Conservation (phyloP, 2,329 filamentous ascomycete species). For the Penicillium frequentans region DNA sequence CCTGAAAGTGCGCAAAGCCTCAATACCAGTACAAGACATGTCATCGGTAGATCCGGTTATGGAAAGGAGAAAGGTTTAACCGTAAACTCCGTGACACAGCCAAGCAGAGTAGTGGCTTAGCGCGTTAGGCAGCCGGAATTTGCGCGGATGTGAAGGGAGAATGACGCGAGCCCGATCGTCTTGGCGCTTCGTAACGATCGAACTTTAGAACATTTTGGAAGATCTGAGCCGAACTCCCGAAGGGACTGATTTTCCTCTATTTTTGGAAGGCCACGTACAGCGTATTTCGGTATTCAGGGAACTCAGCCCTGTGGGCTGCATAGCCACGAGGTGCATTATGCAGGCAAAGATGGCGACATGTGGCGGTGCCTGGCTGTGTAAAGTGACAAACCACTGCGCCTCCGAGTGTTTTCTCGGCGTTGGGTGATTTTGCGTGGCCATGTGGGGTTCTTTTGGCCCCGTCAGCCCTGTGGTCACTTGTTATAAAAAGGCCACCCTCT, state of each 20-base stretch:
- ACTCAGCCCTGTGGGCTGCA: neutral
- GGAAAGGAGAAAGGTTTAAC: neutral
- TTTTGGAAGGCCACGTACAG: neutral
- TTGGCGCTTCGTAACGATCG: neutral
- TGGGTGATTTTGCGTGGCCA: conserved; percentile 12
- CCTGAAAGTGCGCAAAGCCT: neutral
- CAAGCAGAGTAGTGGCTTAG: conserved; percentile 5
- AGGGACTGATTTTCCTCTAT: neutral
- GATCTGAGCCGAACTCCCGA: neutral
- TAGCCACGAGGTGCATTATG: neutral
- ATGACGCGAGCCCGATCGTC: neutral
- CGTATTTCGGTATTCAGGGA: neutral
- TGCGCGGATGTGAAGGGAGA: neutral
- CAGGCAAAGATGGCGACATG: neutral
- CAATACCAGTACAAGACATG: neutral
- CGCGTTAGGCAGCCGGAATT: conserved; percentile 3
- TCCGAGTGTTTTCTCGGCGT: neutral
- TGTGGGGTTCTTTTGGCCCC: conserved; percentile 12
- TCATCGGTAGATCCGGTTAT: neutral
- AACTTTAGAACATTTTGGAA: neutral
- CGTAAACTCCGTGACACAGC: neutral
- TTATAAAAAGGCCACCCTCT: conserved; percentile 2
- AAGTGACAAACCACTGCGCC: neutral
- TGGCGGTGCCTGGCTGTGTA: conserved; percentile 6
- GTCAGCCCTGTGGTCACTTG: conserved; percentile 21